Evolutionary conservation across 768 basidiomycete species (phyloP).

Genomic region (Mycena chlorophos): DNA sequence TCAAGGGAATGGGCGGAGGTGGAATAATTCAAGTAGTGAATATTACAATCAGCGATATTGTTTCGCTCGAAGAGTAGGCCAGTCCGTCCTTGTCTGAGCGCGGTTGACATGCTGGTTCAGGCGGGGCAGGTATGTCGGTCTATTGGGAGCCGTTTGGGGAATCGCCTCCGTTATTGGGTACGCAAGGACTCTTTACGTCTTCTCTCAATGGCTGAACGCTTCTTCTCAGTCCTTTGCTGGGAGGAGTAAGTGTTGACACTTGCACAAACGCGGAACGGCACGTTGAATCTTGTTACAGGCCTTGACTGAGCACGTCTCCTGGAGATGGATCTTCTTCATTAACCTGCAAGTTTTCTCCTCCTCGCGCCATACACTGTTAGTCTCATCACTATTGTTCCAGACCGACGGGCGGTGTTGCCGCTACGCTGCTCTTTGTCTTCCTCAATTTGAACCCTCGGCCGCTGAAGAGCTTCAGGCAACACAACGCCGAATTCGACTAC

Average conservation of each 20-base stretch:
- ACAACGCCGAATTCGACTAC: slow-evolving; percentile 71
- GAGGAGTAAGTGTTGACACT: slow-evolving; percentile 62
- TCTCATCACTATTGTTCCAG: slow-evolving; percentile 35
- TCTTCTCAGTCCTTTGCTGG: slow-evolving; percentile 74
- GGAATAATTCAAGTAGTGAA: slow-evolving; percentile 75
- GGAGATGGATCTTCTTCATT: slow-evolving; percentile 87
- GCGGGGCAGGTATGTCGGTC: slow-evolving; percentile 77
- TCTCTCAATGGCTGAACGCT: slow-evolving; percentile 34
- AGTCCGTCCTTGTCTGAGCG: not conserved
- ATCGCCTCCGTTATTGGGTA: slow-evolving; percentile 44
- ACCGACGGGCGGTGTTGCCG: slow-evolving; percentile 72
- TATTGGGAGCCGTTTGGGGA: slow-evolving; percentile 80
- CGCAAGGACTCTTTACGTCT: not conserved
- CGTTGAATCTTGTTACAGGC: slow-evolving; percentile 37
- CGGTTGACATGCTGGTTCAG: slow-evolving; percentile 35
- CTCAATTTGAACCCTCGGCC: slow-evolving; percentile 78
- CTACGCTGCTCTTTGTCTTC: slow-evolving; percentile 64
- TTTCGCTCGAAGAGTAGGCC: slow-evolving; percentile 71
- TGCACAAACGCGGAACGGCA: not conserved
- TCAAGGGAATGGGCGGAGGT: slow-evolving; percentile 81
- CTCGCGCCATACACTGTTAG: not conserved
- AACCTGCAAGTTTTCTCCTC: slow-evolving; percentile 59
- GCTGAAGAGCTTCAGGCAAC: slow-evolving; percentile 54
- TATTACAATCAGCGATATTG: slow-evolving; percentile 82
- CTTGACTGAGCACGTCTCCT: slow-evolving; percentile 72